Base-by-base conservation (phyloP, 1,284 basidiomycete genomes). In the Thelephora terrestris region DNA sequence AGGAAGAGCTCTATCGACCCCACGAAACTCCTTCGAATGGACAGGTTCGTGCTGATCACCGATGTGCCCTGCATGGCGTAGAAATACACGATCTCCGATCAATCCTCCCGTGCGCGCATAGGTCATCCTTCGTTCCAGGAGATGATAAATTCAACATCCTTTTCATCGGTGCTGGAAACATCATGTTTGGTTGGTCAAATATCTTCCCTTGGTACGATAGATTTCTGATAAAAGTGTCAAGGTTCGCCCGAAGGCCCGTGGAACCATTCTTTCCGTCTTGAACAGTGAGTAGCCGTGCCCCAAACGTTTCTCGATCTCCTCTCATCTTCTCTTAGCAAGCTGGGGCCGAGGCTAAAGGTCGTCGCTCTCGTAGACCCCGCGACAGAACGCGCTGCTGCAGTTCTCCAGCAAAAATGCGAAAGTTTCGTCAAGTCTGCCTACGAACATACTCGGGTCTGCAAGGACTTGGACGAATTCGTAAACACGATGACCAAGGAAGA, bases 231-330 rank as follows among this genome's bases (percentile, higher is more conserved):
- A 37, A 34, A 32, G 45, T 38, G 42, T 39, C 20, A 62, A 89
- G 85, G 85, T 50, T 91, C 85, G 38, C 79, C 82, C 48, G 86
- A 91, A 62, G 89, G 89, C 46, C 90, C 90, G 18, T 92, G 85
- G 86, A 93, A 94, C 68, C 91, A 95, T 67, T 94, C 91, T 45
- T 91, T 94, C 80, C 88, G 92, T 62, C 81, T 95, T 58, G 91
- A 94, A 73, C 85, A 90, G 86, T 87, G 59, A 59, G 79, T 59
- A 46, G 40, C 18, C 21, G 35, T 45, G 47, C 45, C 35, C 20
- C 16, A 12, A 42, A 16, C 10, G 25, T 47, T 29, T 29, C 43
- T 17, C 10, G 47, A 12, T 21, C 40, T 54, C 54, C 53, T 52
- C 49, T 47, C 53, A 47, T 54, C 51, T 36, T 49, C 54, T 40